Base-by-base conservation (phyloP, 2,329 filamentous ascomycete species). In the Arthrobotrys iridis region DNA sequence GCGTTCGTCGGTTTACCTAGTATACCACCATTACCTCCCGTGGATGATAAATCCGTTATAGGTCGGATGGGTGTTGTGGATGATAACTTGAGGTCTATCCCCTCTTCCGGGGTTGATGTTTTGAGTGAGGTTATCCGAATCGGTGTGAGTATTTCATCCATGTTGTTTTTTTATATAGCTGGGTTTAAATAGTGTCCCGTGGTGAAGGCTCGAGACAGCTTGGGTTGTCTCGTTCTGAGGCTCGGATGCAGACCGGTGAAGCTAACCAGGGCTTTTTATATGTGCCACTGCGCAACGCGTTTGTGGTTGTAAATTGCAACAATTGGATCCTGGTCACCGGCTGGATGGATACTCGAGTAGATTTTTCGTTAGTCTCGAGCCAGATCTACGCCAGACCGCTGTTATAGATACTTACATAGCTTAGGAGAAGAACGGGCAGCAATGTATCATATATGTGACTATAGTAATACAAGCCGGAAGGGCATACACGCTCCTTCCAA, bases 91-190 rank as follows among this genome's bases (percentile, higher is more conserved):
- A 75, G 63, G 22, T 68, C 71, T 63, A 75, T 30, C 7, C 20
- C 40, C 24, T 67, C 71, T 13, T 75, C 71, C 13, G 71, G 28
- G 33, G 57, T 64, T 48, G 71, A 63, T 33, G 63, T 75, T 59
- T 50, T 75, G n/a, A 75, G 45, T 15, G 63, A 68, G 11, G 63
- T 75, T 59, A 75, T 75, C 22, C 63, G 71, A 63, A 75, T 64
- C 46, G 71, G 71, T 22, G 46, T 75, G 4, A 68, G 46, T 37
- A 75, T 57, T 37, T 30, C 46, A 58, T 75, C 71, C 71, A 75
- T 75, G 43, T 52, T 70, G 26, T 15, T 18, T 20, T 2, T 10
- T 15, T 30, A 13, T 26, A 6, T 22, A 30, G 48, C 26, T 37
- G 13, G 30, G 60, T 64, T 28, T 43, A 40, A 30, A 41, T 41